A percentile compares a stretch with the other conserved stretches of the same genome.
Conservation (phyloP, 495 filamentous ascomycete species). For the Parachaetomium inaequale region DNA sequence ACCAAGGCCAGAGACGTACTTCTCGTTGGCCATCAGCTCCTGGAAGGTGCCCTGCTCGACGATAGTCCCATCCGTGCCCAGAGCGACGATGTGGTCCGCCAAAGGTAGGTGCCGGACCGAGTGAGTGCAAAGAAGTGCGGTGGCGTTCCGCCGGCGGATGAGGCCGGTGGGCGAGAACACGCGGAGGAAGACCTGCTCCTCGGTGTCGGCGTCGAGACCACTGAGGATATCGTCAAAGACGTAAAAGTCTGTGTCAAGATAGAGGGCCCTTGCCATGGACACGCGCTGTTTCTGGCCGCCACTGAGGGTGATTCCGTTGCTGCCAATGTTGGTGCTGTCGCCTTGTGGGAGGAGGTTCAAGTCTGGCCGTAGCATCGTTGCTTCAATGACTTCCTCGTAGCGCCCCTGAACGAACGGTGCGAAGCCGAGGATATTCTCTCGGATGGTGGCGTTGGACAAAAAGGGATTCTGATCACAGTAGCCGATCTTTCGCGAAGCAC, state of each 20-base stretch:
- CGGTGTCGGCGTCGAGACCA: conserved; percentile 59
- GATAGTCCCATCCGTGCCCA: conserved; percentile 23
- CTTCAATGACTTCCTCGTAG: conserved; percentile 61
- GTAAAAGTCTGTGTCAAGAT: conserved; percentile 28
- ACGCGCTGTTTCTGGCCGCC: conserved; percentile 67
- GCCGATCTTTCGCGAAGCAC: conserved; percentile 25
- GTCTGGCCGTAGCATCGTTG: conserved; percentile 59
- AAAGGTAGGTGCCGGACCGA: conserved; percentile 41
- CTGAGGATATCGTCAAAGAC: conserved; percentile 54
- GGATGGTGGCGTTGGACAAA: conserved; percentile 42
- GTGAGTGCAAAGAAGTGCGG: conserved; percentile 31
- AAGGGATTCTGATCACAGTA: conserved; percentile 46
- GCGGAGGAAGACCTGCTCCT: conserved; percentile 55
- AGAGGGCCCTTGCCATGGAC: conserved; percentile 34
- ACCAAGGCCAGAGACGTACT: conserved; percentile 23
- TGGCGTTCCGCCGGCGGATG: conserved; percentile 25
- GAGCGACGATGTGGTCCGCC: conserved; percentile 49
- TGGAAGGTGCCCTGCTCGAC: conserved; percentile 30
- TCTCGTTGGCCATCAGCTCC: conserved; percentile 24
- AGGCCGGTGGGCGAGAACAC: conserved; percentile 40
- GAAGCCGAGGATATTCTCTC: conserved; percentile 35
- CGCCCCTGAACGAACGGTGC: conserved; percentile 51
- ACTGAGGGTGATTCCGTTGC: conserved; percentile 60
- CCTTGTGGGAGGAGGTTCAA: conserved; percentile 35
- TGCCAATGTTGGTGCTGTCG: conserved; percentile 59